These are phyloP conservation scores for Citrus maxima DNA, from an alignment of 345 rosid genomes.

Conservation along the genomic window DNA sequence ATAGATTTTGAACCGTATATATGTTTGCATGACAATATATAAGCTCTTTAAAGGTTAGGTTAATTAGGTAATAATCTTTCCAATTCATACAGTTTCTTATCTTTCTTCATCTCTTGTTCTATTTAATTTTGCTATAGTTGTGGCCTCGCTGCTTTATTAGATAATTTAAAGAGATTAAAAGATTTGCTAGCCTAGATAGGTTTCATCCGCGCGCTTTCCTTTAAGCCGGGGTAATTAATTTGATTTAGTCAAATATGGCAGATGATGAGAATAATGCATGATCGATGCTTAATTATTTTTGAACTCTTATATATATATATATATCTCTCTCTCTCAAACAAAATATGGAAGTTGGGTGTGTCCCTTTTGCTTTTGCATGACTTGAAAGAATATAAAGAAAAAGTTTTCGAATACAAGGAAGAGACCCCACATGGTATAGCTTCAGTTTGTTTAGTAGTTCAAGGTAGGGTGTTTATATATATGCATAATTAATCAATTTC, in stretches of 20 bases:
- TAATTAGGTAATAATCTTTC: background rate
- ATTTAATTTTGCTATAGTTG: background rate
- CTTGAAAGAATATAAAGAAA: conserved; percentile 20
- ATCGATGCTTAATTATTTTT: conserved; percentile 3
- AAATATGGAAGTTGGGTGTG: conserved; percentile 9
- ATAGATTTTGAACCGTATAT: too few relatives aligned
- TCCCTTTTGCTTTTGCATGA: conserved; percentile 19
- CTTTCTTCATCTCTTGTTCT: background rate
- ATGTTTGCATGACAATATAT: background rate
- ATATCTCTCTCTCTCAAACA: background rate
- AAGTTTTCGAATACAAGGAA: conserved; percentile 8
- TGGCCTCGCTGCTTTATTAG: background rate
- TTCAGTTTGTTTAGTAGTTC: conserved; percentile 2
- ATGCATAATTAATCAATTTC: conserved; percentile 1
- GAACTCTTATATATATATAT: background rate
- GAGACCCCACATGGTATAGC: conserved; percentile 21
- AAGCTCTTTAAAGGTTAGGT: background rate
- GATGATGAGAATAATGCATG: background rate
- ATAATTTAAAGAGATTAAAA: background rate
- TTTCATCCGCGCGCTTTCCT: background rate
- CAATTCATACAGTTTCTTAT: background rate
- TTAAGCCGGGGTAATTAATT: background rate
- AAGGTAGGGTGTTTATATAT: background rate
- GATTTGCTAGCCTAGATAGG: background rate
- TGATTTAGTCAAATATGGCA: conserved; percentile 21